Evolutionary conservation across 139 green algal genomes (phyloP).

Genomic region (Chlamydomonas incerta): DNA sequence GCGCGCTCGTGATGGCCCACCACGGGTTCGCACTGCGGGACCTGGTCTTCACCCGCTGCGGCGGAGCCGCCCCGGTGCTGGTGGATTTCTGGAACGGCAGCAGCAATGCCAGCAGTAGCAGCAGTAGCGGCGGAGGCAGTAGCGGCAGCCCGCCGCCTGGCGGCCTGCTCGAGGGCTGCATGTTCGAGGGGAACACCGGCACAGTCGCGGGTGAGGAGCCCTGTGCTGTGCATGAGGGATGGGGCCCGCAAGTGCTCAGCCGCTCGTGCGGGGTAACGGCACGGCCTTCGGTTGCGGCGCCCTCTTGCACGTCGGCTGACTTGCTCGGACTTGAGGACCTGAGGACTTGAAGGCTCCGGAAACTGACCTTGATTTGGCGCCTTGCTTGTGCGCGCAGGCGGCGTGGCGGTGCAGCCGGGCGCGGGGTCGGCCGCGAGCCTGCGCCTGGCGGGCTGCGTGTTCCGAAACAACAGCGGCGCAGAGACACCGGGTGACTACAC

Average conservation of each 20-base stretch:
- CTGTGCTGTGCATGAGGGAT: neutral
- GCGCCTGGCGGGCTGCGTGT: neutral
- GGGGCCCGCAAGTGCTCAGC: too few relatives aligned
- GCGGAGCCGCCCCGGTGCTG: neutral
- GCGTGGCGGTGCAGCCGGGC: neutral
- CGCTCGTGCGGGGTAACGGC: too few relatives aligned
- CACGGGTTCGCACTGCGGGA: neutral
- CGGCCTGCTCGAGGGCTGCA: neutral
- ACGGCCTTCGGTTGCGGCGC: too few relatives aligned
- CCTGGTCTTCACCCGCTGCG: neutral
- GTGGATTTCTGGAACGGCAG: neutral
- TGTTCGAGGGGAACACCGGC: neutral
- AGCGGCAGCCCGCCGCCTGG: too few relatives aligned
- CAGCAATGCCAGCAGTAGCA: neutral
- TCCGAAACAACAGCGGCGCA: neutral
- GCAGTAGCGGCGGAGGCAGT: too few relatives aligned
- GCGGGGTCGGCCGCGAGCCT: neutral
- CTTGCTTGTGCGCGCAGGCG: neutral
- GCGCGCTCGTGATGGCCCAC: neutral
- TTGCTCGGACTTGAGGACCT: too few relatives aligned
- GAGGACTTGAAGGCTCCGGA: too few relatives aligned
- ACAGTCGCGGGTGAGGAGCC: neutral
- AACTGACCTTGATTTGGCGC: too few relatives aligned
- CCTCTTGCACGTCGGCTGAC: too few relatives aligned
- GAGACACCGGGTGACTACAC: neutral